These are phyloP conservation scores for Dichomitus squalens DNA, from an alignment of 1,284 basidiomycete species.

Conservation along the genomic window DNA sequence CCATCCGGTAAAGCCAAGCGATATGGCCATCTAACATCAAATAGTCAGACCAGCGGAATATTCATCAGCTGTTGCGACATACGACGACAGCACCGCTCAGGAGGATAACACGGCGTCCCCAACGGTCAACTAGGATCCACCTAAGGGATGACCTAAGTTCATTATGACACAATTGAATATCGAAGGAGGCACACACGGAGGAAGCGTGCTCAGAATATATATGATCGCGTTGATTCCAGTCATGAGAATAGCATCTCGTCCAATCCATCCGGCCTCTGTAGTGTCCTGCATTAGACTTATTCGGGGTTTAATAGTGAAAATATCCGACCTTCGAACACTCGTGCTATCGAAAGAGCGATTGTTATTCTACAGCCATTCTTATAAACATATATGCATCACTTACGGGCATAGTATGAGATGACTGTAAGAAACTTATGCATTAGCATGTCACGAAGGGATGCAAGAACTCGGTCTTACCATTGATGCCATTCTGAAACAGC, in stretches of 20 bases:
- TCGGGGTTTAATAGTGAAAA: background rate
- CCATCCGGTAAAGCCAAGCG: conserved; percentile 82
- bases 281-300: conserved; percentile 18
- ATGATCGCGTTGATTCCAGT: conserved; percentile 93
- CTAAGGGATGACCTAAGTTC: conserved; percentile 42
- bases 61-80: conserved; percentile 33
- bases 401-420: conserved; percentile 94
- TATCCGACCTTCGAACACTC: conserved; percentile 80
- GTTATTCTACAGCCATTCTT: no score
- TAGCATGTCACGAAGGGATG: background rate
- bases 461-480: conserved; percentile 52
- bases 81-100: conserved; percentile 90
- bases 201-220: conserved; percentile 83
- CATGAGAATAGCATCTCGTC: conserved; percentile 96
- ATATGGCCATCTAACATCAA: conserved; percentile 66
- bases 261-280: conserved; percentile 94
- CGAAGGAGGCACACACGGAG: conserved; percentile 58
- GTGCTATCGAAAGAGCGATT: conserved; percentile 56
- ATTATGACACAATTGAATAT: background rate
- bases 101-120: conserved; percentile 89
- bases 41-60: background rate
- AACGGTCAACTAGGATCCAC: conserved; percentile 94
- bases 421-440: conserved; percentile 46
- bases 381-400: conserved; percentile 36
- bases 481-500: conserved; percentile 78